Evolutionary conservation across 805 yeast genomes (phyloP), one percentile per base, ranked within the genome.

Genomic region (Saccharomycopsis lassenensis): DNA sequence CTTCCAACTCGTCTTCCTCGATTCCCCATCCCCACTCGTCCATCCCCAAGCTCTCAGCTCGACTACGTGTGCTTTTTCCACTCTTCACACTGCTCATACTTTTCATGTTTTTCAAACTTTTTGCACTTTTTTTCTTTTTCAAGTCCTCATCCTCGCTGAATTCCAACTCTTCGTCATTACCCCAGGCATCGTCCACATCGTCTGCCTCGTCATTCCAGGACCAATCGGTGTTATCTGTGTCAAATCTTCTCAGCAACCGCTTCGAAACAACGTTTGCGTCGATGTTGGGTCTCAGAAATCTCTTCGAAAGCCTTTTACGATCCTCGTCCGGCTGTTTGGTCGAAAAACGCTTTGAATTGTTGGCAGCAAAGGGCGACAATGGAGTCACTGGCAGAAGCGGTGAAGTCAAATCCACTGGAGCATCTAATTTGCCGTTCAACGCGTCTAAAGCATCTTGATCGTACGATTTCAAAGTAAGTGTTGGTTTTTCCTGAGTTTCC

Each of bases 361-460:
- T 15, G 10, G 31, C 20, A 19, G 14, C 35, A 26, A 42, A 42
- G 8, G 46, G 46, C 4, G 46, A 42, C 18, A 32, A 16, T n/a
- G 46, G 46, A 7, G 43, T 42, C n/a, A 42, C 43, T 21, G 46
- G 46, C 14, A 43, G 35, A 7, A 39, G 36, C 15, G 42, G 39
- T 7, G 41, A 29, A 2, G 36, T 28, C 4, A 37, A 10, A 14
- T 11, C 18, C 37, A 16, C 24, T 11, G 12, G 21, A 14, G 29
- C 18, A 17, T 7, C 17, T 31, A 11, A 12, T 16, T 39, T 28
- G 7, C 43, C 46, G 1, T 24, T 26, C 16, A 35, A 29, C 4
- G 40, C 37, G 30, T 38, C 37, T n/a, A 41, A 30, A 3, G 43
- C 35, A 11, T 16, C 18, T 32, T 38, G 39, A 14, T 41, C 35